Conservation (phyloP, 2,329 filamentous ascomycete genomes). For the Orbilia oligospora region DNA sequence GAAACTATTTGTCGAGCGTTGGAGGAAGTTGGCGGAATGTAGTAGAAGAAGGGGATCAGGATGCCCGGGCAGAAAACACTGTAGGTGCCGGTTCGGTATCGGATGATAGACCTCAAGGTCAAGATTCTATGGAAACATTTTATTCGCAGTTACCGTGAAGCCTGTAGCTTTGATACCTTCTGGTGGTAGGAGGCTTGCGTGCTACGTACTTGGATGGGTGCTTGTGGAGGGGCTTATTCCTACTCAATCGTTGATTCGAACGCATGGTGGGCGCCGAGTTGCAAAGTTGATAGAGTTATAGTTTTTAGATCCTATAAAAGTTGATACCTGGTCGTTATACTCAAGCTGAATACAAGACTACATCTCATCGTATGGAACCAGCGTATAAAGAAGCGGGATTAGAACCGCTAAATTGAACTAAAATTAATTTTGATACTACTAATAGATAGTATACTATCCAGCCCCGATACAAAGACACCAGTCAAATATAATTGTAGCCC, state of each 20-base stretch:
- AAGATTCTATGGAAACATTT: background rate
- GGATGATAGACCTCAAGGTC: background rate
- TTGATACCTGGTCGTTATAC: background rate
- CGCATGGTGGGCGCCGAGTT: background rate
- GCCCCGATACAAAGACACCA: slow-evolving; percentile 5
- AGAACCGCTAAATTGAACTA: slow-evolving; percentile 8
- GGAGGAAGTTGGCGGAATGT: background rate
- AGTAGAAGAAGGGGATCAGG: background rate
- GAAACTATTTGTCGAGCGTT: background rate
- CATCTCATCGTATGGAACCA: background rate
- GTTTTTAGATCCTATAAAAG: background rate
- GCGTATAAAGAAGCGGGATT: background rate
- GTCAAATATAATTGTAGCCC: slow-evolving; percentile 16
- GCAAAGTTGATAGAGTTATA: background rate
- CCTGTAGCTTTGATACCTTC: background rate
- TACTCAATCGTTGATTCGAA: background rate
- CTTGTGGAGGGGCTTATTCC: too few relatives aligned
- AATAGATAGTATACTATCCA: slow-evolving; percentile 13
- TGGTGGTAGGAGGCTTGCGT: too few relatives aligned
- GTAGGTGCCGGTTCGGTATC: too few relatives aligned
- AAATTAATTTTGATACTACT: slow-evolving; percentile 31
- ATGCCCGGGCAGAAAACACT: too few relatives aligned
- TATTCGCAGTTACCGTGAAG: background rate
- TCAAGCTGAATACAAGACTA: background rate
- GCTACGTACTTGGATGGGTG: background rate